A percentile compares a stretch with the other conserved stretches of the same genome.
phyloP scores from a whole-genome alignment of 164 flowering plant species.

The Chimonanthus salicifolius region DNA sequence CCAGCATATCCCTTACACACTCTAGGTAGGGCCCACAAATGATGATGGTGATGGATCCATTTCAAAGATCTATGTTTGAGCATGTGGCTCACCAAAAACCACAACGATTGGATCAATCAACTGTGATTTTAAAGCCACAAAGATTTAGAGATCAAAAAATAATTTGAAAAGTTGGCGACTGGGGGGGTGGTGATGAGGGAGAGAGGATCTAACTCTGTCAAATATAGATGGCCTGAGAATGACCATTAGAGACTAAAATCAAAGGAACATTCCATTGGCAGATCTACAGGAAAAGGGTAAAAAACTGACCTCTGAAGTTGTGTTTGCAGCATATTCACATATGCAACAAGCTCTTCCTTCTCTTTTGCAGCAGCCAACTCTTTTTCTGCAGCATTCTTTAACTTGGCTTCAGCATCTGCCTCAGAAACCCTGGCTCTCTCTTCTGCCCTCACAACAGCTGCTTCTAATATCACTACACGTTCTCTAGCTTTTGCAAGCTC shows the following conservation, averaged over 20 bases:
- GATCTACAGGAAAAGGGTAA: background rate
- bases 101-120: too few relatives aligned
- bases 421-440: conserved; percentile 81
- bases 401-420: conserved; percentile 65
- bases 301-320: conserved; percentile 68
- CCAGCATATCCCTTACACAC: too few relatives aligned
- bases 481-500: conserved; percentile 99
- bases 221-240: background rate
- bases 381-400: conserved; percentile 65
- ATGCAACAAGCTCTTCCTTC: conserved; percentile 70
- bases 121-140: too few relatives aligned
- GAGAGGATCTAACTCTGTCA: background rate
- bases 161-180: too few relatives aligned
- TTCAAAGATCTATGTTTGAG: too few relatives aligned
- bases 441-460: conserved; percentile 82
- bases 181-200: too few relatives aligned
- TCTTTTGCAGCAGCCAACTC: conserved; percentile 62
- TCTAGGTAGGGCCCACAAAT: too few relatives aligned
- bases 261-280: background rate
- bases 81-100: too few relatives aligned
- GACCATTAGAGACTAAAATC: background rate
- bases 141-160: too few relatives aligned
- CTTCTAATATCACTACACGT: conserved; percentile 79
- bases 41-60: too few relatives aligned
- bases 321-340: conserved; percentile 56